phyloP scores from a whole-genome alignment of 192 early-diverging fungal genomes.

The Podila minutissima region DNA sequence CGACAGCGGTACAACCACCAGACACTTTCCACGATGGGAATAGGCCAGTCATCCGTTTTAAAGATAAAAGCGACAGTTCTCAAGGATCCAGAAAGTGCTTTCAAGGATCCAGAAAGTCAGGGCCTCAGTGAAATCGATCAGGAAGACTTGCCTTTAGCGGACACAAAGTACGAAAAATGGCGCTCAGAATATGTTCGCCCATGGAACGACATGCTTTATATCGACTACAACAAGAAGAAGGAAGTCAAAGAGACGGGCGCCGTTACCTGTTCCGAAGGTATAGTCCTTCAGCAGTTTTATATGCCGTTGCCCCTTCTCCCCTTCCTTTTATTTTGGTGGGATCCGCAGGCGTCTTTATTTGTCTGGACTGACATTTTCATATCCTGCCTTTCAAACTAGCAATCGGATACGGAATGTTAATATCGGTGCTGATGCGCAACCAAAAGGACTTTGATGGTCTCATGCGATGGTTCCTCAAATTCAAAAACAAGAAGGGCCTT shows the following conservation, averaged over 20 bases:
- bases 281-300: conserved; percentile 4
- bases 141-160: background rate
- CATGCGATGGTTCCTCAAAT: conserved; percentile 46
- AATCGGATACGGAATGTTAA: conserved; percentile 56
- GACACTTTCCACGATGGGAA: too few species aligned
- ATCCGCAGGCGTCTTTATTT: background rate
- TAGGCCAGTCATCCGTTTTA: too few species aligned
- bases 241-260: background rate
- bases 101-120: conserved; percentile 3
- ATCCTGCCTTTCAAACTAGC: background rate
- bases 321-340: background rate
- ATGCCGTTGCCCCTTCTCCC: background rate
- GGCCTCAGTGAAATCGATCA: conserved; percentile 6
- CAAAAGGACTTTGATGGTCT: conserved; percentile 59
- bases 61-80: background rate
- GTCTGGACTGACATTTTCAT: conserved; percentile 4
- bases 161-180: conserved; percentile 3
- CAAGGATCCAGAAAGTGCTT: conserved; percentile 2
- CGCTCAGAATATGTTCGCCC: conserved; percentile 3
- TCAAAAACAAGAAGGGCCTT: conserved; percentile 46
- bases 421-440: conserved; percentile 54
- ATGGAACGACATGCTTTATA: conserved; percentile 4
- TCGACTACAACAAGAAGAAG: conserved; percentile 11
- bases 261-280: conserved; percentile 9
- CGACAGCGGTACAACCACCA: too few species aligned